A percentile compares a stretch with the other conserved stretches of the same genome.
These are phyloP conservation scores for Eragrostis curvula DNA, from an alignment of 176 grass and related monocot species.

Conservation along the genomic window DNA sequence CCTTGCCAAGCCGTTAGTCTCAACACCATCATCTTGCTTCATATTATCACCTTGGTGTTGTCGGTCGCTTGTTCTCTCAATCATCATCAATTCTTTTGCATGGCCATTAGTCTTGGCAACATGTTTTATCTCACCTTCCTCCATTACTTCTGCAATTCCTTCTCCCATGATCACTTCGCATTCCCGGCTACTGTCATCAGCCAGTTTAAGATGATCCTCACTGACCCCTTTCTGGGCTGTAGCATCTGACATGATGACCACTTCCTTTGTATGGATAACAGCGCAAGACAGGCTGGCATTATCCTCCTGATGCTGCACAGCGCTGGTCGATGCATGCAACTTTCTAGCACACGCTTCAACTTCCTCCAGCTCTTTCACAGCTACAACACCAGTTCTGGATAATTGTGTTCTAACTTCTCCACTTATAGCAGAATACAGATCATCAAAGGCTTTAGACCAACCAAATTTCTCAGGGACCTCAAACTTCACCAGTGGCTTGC, in stretches of 20 bases:
- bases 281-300: conserved; percentile 28
- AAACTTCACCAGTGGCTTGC: conserved; percentile 55
- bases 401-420: conserved; percentile 47
- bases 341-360: conserved; percentile 57
- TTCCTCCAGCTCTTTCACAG: conserved; percentile 72
- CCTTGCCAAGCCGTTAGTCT: background rate
- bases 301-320: conserved; percentile 37
- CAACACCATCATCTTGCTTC: background rate
- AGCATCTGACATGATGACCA: background rate
- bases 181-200: background rate
- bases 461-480: conserved; percentile 70
- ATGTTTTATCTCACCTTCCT: conserved; percentile 11
- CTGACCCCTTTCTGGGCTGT: background rate
- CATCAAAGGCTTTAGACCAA: conserved; percentile 70
- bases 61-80: background rate
- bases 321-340: conserved; percentile 44
- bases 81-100: background rate
- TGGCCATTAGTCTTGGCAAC: background rate
- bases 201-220: conserved; percentile 13
- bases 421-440: conserved; percentile 57
- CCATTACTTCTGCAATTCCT: conserved; percentile 20
- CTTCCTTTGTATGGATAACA: conserved; percentile 37
- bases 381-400: conserved; percentile 31
- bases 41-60: conserved; percentile 32
- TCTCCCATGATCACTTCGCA: background rate